Base-by-base conservation (phyloP, 1,284 basidiomycete genomes). In the Paramarasmius palmivorus region DNA sequence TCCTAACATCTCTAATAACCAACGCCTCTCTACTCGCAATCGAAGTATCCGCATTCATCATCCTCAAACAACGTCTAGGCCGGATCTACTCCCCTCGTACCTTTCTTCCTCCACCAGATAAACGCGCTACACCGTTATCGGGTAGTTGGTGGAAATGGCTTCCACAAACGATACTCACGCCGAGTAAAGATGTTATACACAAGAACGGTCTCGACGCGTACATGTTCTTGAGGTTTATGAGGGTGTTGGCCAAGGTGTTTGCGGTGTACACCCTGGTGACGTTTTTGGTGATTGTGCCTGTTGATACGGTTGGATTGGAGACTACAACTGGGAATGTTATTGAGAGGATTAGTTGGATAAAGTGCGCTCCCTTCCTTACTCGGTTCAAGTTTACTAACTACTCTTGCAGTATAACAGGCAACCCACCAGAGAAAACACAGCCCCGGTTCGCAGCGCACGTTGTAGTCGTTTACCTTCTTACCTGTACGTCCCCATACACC, bases 141-240 rank as follows among this genome's bases (percentile, higher is more conserved):
- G 52, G 59, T 4, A 72, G 75, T 10, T 63, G 65, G 4, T 78
- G 75, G 73, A 71, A 65, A 65, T 83, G 81, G 79, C 62, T 81
- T 8, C 68, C 76, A 34, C 74, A 76, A 1, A 59, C 79, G 4
- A 56, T 75, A 47, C 69, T 48, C 59, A 75, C 61, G 63, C 72
- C 69, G 26, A 54, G 69, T 15, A 66, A 69, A 55, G 77, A 79
- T 50, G 75, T 81, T 42, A 76, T 82, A 40, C 66, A 73, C 32
- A 79, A 81, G 63, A 87, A 88, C 66, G 85, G 84, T 2, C 72
- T 88, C 32, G 90, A 92, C 65, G 86, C 89, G 58, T 92, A 77
- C 70, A 83, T 90, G 75, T 90, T 90, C 63, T 63, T 81, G 4
- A 73, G 78, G 15, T 92, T 86, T 67, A 70, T 91, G 39, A 79